These are phyloP conservation scores for Trichophyton simii DNA, from an alignment of 2,329 filamentous ascomycete species.

Conservation along the genomic window DNA sequence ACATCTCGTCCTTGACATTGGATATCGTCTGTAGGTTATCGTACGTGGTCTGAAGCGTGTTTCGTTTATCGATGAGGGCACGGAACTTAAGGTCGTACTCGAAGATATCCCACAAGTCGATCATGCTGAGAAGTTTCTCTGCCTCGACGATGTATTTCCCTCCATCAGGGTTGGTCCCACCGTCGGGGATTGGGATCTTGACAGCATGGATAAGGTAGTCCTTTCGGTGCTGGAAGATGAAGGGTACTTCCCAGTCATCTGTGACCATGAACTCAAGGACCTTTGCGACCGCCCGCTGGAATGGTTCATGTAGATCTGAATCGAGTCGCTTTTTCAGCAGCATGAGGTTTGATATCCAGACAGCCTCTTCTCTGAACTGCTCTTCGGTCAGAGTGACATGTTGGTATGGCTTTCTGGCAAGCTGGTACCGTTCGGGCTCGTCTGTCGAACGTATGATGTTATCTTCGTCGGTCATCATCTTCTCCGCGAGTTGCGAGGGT, in stretches of 20 bases:
- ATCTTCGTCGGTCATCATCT: slow-evolving; percentile 89
- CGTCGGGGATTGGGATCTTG: slow-evolving; percentile 50
- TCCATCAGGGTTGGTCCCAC: slow-evolving; percentile 55
- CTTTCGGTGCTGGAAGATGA: slow-evolving; percentile 95
- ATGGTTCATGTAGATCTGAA: slow-evolving; percentile 62
- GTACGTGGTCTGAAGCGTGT: slow-evolving; percentile 66
- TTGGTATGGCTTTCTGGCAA: slow-evolving; percentile 80
- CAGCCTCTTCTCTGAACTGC: slow-evolving; percentile 76
- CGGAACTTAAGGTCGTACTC: slow-evolving; percentile 93
- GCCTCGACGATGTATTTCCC: slow-evolving; percentile 62
- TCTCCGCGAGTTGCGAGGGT: slow-evolving; percentile 85
- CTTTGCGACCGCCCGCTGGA: slow-evolving; percentile 77
- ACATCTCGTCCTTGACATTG: slow-evolving; percentile 56
- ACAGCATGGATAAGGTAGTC: slow-evolving; percentile 90
- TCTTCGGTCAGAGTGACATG: slow-evolving; percentile 68
- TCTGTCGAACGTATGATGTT: slow-evolving; percentile 80
- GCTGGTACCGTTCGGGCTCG: slow-evolving; percentile 85
- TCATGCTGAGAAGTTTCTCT: slow-evolving; percentile 81
- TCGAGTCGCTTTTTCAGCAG: slow-evolving; percentile 73
- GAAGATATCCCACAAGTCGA: slow-evolving; percentile 88
- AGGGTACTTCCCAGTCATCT: slow-evolving; percentile 89
- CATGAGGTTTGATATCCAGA: slow-evolving; percentile 83
- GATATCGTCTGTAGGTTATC: slow-evolving; percentile 58
- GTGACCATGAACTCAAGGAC: slow-evolving; percentile 91
- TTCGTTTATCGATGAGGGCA: slow-evolving; percentile 82